Evolutionary conservation across 495 filamentous ascomycete genomes (phyloP), one percentile per base, ranked within the genome.

Genomic region (Penicillium malachiteum): DNA sequence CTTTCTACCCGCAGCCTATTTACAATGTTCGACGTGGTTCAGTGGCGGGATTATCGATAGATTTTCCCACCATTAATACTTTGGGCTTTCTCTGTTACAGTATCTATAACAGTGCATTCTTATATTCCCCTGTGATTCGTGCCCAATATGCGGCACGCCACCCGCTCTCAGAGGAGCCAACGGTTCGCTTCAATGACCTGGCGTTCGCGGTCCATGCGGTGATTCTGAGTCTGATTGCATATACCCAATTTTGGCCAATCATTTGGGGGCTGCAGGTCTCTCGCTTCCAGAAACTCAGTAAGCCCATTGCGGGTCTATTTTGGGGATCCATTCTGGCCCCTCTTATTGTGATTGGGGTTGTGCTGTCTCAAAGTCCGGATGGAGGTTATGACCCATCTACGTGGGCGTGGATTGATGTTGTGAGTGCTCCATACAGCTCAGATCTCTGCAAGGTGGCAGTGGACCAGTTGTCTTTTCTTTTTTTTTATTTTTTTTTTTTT

Each of bases 1-100:
- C 91, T 11, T 97, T 96, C 74, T 98, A 97, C 67, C 93, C 95
- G 1, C 94, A 97, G 63, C 81, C 87, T 1, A 68, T 92, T 38
- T 80, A 84, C 53, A 98, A 96, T 77, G 85, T 78, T 67, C 78
- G 72, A 31, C 84, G 91, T 16, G 78, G 79, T 21, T 87, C 91
- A 3, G 96, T 92, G 4, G 79, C 82, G 5, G 94, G 94, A 9
- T 84, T 92, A 7, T 87, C 92, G 0, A 85, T 94, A 47, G 91
- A 97, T 68, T 96, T 91, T 64, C 90, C 89, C 6, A 79, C 85
- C 7, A 78, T 93, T 67, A 98, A 98, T 65, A 78, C 83, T 3
- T 71, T 95, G 4, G 92, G 94, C 34, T 97, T 97, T 72, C 57
- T 81, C 13, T 84, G 84, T 62, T 97, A 97, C 71, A 76, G 86